Percentiles rank a stretch among this genome's conserved stretches.
Conservation (phyloP, 2,329 filamentous ascomycete genomes). For the Colletotrichum tropicale region DNA sequence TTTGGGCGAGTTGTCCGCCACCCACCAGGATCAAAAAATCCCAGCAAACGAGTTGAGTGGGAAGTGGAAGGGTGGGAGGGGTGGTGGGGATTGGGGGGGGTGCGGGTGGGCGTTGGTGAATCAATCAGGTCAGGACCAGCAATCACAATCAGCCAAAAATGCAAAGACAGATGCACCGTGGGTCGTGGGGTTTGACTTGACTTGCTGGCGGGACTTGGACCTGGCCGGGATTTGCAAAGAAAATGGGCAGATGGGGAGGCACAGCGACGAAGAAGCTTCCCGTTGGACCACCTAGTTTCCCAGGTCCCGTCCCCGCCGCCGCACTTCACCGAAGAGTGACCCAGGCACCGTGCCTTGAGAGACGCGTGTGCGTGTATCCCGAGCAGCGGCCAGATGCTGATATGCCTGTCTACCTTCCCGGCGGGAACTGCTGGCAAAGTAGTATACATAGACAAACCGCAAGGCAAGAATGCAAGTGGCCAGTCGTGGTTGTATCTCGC, state of each 20-base stretch:
- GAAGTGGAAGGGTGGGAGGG: slow-evolving; percentile 4
- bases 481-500: not conserved
- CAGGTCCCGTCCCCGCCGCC: not conserved
- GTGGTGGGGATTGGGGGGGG: slow-evolving; percentile 16
- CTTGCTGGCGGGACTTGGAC: slow-evolving; percentile 3
- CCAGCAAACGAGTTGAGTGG: slow-evolving; percentile 20
- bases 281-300: not conserved
- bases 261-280: slow-evolving; percentile 1
- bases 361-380: slow-evolving; percentile 7
- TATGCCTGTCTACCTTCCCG: not conserved
- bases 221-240: not conserved
- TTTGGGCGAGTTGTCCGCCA: slow-evolving; percentile 20
- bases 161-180: slow-evolving; percentile 1
- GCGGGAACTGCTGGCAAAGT: not conserved
- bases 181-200: slow-evolving; percentile 14
- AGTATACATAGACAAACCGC: not conserved
- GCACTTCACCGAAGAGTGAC: not conserved
- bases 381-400: not conserved
- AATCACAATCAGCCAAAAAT: slow-evolving; percentile 13
- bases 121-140: slow-evolving; percentile 14
- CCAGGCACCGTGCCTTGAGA: not conserved
- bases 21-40: slow-evolving; percentile 19
- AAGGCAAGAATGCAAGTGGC: not conserved
- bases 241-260: not conserved
- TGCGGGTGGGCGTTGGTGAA: slow-evolving; percentile 1